Evolutionary conservation across 1,139 yeast genomes (phyloP).

Genomic region (Sugiyamaella japonica): DNA sequence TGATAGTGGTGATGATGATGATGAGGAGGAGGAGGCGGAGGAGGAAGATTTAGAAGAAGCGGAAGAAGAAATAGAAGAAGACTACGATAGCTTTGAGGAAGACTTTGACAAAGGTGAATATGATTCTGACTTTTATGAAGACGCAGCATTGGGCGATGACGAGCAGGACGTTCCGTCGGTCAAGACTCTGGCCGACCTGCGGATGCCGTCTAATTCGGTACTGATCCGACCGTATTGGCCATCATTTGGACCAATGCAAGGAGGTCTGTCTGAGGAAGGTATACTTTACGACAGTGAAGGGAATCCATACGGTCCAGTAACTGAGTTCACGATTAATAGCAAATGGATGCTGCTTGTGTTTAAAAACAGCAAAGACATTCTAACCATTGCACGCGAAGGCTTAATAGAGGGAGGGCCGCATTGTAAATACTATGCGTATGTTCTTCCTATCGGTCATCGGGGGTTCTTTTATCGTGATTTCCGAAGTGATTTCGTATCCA

Average conservation of each 20-base stretch:
- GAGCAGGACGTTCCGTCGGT: conserved; percentile 23
- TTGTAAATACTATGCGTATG: conserved; percentile 18
- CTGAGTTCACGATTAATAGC: conserved; percentile 16
- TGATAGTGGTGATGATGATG: conserved; percentile 9
- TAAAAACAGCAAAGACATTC: conserved; percentile 11
- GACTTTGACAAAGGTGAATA: conserved; percentile 1
- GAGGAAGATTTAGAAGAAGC: not conserved
- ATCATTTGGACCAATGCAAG: conserved; percentile 8
- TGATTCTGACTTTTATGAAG: conserved; percentile 13
- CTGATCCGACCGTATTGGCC: conserved; percentile 20
- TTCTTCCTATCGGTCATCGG: conserved; percentile 23
- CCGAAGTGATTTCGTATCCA: conserved; percentile 9
- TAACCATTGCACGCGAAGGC: conserved; percentile 21
- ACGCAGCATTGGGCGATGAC: conserved; percentile 6
- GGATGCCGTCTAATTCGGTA: conserved; percentile 25
- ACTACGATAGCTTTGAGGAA: not conserved
- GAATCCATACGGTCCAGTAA: conserved; percentile 13
- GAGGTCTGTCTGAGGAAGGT: conserved; percentile 3
- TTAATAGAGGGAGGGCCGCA: conserved; percentile 12
- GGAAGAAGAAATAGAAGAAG: not conserved
- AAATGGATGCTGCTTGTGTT: conserved; percentile 21
- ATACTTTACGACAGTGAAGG: conserved; percentile 15
- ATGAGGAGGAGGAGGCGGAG: not conserved
- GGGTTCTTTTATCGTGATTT: conserved; percentile 22
- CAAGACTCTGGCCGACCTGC: conserved; percentile 19